Conservation (phyloP, 306 rosid species). For the Malus sylvestris region DNA sequence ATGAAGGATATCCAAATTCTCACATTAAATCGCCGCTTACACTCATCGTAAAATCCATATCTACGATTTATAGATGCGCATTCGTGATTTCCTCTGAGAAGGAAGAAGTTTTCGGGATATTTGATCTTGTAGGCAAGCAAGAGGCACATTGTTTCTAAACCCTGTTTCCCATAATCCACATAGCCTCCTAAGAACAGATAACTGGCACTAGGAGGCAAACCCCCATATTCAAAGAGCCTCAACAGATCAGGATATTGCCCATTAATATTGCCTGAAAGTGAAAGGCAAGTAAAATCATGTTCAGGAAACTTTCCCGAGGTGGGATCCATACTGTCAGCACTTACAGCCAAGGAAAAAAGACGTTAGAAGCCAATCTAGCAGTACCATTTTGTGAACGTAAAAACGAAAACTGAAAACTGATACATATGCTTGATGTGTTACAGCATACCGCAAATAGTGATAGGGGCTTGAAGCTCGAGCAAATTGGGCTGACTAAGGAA, state of each 20-base stretch:
- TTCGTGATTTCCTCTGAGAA: conserved; percentile 87
- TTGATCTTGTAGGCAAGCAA: conserved; percentile 86
- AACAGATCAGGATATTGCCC: conserved; percentile 84
- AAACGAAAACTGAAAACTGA: no score
- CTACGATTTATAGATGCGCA: conserved; percentile 83
- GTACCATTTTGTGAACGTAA: neutral
- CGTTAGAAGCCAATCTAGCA: no score
- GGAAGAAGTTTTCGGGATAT: conserved; percentile 82
- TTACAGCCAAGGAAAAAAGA: no score
- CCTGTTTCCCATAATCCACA: conserved; percentile 88
- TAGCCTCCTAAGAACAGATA: conserved; percentile 86
- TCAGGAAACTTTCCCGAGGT: no score
- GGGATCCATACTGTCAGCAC: no score
- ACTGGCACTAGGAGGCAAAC: conserved; percentile 75
- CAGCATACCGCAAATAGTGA: conserved; percentile 77
- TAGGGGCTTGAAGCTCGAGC: conserved; percentile 93
- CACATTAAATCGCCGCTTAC: conserved; percentile 86
- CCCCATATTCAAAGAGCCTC: conserved; percentile 85
- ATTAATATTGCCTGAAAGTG: conserved; percentile 70
- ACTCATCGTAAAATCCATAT: conserved; percentile 89
- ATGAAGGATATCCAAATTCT: conserved; percentile 86
- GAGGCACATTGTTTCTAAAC: conserved; percentile 89
- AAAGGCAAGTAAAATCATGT: neutral
- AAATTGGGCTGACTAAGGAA: conserved; percentile 73
- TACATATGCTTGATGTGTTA: no score